Evolutionary conservation across 78 protist genomes (phyloP).

Genomic region (Creolimax fragrantissima): DNA sequence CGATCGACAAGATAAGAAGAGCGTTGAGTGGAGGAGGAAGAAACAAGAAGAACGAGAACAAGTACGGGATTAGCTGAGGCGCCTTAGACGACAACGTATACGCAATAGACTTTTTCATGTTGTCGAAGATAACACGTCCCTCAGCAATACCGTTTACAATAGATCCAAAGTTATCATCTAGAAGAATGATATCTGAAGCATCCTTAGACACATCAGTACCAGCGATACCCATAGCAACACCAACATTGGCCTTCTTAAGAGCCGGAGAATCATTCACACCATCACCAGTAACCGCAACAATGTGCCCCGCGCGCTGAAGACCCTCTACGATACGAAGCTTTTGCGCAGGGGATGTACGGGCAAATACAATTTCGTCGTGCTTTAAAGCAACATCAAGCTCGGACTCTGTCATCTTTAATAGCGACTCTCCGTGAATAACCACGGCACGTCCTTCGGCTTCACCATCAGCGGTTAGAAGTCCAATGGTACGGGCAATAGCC

Average conservation of each 20-base stretch:
- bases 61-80: conserved; percentile 87
- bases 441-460: background rate
- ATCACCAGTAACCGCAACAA: conserved; percentile 91
- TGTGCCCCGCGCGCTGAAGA: conserved; percentile 59
- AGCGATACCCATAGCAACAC: conserved; percentile 86
- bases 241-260: conserved; percentile 85
- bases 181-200: conserved; percentile 88
- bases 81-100: conserved; percentile 79
- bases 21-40: conserved; percentile 81
- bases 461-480: conserved; percentile 47
- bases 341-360: conserved; percentile 88
- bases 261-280: conserved; percentile 98
- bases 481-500: conserved; percentile 83
- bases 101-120: conserved; percentile 85
- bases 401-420: conserved; percentile 7
- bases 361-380: conserved; percentile 76
- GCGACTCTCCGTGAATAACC: background rate
- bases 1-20: conserved; percentile 45
- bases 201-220: conserved; percentile 90
- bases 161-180: conserved; percentile 89
- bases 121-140: conserved; percentile 55
- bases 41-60: conserved; percentile 56
- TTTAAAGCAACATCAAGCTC: conserved; percentile 5
- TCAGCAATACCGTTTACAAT: conserved; percentile 74
- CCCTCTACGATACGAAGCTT: conserved; percentile 81